Evolutionary conservation across 441 rosid species (phyloP).

Genomic region (Hypseocharis bilobata): DNA sequence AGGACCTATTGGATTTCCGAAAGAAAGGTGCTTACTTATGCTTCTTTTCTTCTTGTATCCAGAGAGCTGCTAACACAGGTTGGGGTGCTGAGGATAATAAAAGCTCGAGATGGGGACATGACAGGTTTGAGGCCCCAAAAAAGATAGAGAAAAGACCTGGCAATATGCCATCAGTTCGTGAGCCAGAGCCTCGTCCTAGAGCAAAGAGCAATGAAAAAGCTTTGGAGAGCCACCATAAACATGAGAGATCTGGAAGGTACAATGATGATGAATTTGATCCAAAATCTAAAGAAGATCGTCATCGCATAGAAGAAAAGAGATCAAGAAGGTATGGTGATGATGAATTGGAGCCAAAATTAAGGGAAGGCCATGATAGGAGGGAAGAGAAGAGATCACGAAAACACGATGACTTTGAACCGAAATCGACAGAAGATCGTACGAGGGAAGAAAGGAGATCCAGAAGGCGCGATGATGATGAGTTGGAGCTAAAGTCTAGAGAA

Average conservation of each 20-base stretch:
- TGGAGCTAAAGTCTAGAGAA: constrained; percentile 18
- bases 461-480: constrained; percentile 19
- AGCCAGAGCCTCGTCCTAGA: constrained; percentile 17
- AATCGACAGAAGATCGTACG: constrained; percentile 20
- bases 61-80: constrained; percentile 94
- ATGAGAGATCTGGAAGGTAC: constrained; percentile 1
- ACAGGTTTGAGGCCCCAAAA: constrained; percentile 45
- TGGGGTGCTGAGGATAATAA: constrained; percentile 66
- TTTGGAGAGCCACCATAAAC: constrained; percentile 21
- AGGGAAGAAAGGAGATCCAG: constrained; percentile 26
- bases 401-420: constrained; percentile 20
- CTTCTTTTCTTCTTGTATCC: constrained; percentile 21
- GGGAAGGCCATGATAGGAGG: constrained; percentile 29
- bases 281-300: constrained; percentile 16
- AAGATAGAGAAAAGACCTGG: constrained; percentile 32
- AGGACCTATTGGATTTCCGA: background rate
- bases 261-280: constrained; percentile 6
- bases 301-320: constrained; percentile 34
- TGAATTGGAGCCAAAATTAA: constrained; percentile 26
- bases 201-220: constrained; percentile 27
- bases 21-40: constrained; percentile 7
- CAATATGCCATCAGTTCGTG: background rate
- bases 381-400: constrained; percentile 33
- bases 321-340: constrained; percentile 29
- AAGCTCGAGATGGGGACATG: constrained; percentile 56